Evolutionary conservation across 108 stramenopile genomes (phyloP).

Genomic region (Fistulifera solaris): DNA sequence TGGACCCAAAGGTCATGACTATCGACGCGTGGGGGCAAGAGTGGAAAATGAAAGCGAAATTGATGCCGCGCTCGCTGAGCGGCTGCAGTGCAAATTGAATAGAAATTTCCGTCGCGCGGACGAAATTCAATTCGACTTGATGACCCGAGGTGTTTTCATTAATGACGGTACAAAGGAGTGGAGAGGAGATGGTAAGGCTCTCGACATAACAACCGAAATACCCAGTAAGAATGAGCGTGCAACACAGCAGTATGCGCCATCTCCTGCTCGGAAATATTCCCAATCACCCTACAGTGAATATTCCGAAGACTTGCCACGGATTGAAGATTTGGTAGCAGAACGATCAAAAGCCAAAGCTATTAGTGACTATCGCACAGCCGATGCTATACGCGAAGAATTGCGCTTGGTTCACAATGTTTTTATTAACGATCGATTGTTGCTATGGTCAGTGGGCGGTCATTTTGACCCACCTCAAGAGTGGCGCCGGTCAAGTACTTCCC

Average conservation of each 20-base stretch:
- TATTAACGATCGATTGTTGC: constrained; percentile 36
- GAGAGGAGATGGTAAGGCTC: constrained; percentile 49
- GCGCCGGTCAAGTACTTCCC: constrained; percentile 36
- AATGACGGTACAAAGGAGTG: constrained; percentile 53
- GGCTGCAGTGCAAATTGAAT: constrained; percentile 49
- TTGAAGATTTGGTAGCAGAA: not conserved
- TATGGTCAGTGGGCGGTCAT: constrained; percentile 42
- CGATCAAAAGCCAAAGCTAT: constrained; percentile 25
- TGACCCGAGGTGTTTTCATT: constrained; percentile 35
- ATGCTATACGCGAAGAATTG: constrained; percentile 43
- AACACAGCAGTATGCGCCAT: too few species aligned
- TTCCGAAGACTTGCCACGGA: not conserved
- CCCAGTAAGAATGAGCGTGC: not conserved
- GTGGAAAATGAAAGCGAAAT: constrained; percentile 47
- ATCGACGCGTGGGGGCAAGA: constrained; percentile 23
- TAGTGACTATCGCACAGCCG: constrained; percentile 43
- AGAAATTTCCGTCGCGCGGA: constrained; percentile 47
- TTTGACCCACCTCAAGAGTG: constrained; percentile 54
- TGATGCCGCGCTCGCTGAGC: constrained; percentile 40
- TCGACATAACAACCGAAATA: constrained; percentile 5
- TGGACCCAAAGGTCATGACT: constrained; percentile 75
- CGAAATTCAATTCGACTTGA: constrained; percentile 38
- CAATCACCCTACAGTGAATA: too few species aligned
- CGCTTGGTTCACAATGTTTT: constrained; percentile 25
- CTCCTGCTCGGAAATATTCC: too few species aligned